Conservation (phyloP, 2,329 filamentous ascomycete species). For the Penicillium sp. region DNA sequence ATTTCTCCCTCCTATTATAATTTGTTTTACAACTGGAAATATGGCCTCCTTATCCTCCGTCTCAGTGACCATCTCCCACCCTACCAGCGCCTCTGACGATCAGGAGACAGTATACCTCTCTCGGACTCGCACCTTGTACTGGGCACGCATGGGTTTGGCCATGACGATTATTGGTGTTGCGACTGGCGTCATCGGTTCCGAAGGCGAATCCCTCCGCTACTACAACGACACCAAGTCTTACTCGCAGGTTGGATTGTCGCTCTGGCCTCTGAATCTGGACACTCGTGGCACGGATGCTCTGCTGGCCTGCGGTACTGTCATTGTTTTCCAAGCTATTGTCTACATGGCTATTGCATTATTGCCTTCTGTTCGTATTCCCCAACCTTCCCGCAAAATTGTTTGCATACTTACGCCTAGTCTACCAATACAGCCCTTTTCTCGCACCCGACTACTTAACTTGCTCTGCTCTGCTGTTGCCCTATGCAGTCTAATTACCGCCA, state of each 20-base stretch:
- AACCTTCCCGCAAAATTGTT: not conserved
- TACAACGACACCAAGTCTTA: slow-evolving; percentile 37
- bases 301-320: slow-evolving; percentile 34
- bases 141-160: slow-evolving; percentile 32
- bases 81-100: slow-evolving; percentile 31
- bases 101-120: slow-evolving; percentile 35
- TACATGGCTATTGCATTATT: slow-evolving; percentile 31
- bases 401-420: not conserved
- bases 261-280: slow-evolving; percentile 43
- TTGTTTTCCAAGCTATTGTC: slow-evolving; percentile 28
- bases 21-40: slow-evolving; percentile 8
- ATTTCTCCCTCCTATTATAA: slow-evolving; percentile 6
- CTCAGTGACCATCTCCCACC: slow-evolving; percentile 25
- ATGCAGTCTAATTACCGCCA: slow-evolving; percentile 33
- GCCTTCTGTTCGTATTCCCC: slow-evolving; percentile 27
- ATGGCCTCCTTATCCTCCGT: slow-evolving; percentile 28
- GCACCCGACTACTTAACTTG: slow-evolving; percentile 32
- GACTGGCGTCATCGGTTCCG: slow-evolving; percentile 32
- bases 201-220: slow-evolving; percentile 35
- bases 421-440: slow-evolving; percentile 30
- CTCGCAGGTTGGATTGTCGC: slow-evolving; percentile 28
- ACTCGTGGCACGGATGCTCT: slow-evolving; percentile 36
- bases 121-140: slow-evolving; percentile 30
- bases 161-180: slow-evolving; percentile 26
- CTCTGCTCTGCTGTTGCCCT: slow-evolving; percentile 30